phyloP scores from a whole-genome alignment of 176 grass and related monocot species.

The Musa acuminata region DNA sequence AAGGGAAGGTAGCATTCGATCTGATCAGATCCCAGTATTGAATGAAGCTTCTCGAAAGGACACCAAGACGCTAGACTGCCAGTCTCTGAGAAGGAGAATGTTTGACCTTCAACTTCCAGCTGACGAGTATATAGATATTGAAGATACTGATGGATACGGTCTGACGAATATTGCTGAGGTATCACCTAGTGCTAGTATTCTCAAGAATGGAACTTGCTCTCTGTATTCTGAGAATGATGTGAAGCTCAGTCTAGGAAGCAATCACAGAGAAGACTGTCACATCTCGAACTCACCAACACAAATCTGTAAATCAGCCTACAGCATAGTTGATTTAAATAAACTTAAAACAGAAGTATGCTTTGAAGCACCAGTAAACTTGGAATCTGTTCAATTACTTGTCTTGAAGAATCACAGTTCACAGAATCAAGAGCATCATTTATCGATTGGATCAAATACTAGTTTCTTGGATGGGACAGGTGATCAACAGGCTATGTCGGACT shows the following conservation, averaged over 20 bases:
- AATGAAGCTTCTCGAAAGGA: not conserved
- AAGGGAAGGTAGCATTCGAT: not conserved
- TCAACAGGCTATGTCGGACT: slow-evolving; percentile 53
- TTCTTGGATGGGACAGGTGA: slow-evolving; percentile 33
- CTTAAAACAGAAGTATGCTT: not conserved
- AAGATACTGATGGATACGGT: slow-evolving; percentile 20
- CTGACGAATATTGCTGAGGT: slow-evolving; percentile 21
- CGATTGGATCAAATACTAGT: slow-evolving; percentile 26
- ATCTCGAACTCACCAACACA: not conserved
- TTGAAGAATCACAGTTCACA: slow-evolving; percentile 17
- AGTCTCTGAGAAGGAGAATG: slow-evolving; percentile 5
- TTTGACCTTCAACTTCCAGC: slow-evolving; percentile 16
- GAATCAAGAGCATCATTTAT: slow-evolving; percentile 16
- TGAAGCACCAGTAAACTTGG: slow-evolving; percentile 19
- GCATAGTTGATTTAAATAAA: not conserved
- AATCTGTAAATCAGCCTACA: not conserved
- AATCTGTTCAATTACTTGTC: slow-evolving; percentile 22
- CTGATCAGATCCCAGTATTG: not conserved
- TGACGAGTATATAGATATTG: slow-evolving; percentile 1
- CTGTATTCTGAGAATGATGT: not conserved
- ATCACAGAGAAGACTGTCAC: not conserved
- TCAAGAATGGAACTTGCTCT: not conserved
- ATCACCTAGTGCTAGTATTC: not conserved
- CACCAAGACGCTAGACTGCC: not conserved
- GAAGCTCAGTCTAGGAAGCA: not conserved